Evolutionary conservation across 78 protist species (phyloP).

Genomic region (Dictyostelium capitatum): DNA sequence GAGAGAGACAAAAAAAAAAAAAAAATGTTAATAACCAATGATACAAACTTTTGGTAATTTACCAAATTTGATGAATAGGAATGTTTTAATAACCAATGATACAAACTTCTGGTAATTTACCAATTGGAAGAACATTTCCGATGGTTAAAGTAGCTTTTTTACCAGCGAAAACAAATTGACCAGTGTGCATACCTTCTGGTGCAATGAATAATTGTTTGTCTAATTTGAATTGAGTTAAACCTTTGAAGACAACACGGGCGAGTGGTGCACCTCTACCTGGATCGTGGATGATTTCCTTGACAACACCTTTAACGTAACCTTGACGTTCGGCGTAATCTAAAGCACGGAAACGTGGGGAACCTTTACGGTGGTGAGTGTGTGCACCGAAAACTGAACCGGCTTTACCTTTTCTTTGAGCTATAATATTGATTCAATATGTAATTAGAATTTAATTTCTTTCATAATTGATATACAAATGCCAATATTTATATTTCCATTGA

Average conservation of each 20-base stretch:
- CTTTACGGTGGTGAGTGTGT: slow-evolving; percentile 97
- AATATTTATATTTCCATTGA: background rate
- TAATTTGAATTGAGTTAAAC: slow-evolving; percentile 91
- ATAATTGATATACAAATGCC: too few relatives aligned
- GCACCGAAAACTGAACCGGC: slow-evolving; percentile 81
- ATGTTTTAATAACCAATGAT: too few relatives aligned
- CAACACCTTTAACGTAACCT: slow-evolving; percentile 96
- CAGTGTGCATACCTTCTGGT: slow-evolving; percentile 99
- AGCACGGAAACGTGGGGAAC: slow-evolving; percentile 95
- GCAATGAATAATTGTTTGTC: slow-evolving; percentile 95
- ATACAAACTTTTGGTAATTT: slow-evolving; percentile 97
- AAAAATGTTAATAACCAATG: too few relatives aligned
- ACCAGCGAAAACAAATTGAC: slow-evolving; percentile 99
- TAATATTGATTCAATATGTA: background rate
- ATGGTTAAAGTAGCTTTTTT: slow-evolving; percentile 95
- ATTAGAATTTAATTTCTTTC: too few relatives aligned
- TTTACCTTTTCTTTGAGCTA: slow-evolving; percentile 87
- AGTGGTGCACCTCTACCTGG: slow-evolving; percentile 99
- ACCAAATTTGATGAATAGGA: too few relatives aligned
- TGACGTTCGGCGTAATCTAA: slow-evolving; percentile 98
- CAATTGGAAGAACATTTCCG: slow-evolving; percentile 99
- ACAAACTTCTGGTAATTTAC: slow-evolving; percentile 96
- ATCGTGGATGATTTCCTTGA: slow-evolving; percentile 98
- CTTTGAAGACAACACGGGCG: slow-evolving; percentile 97
- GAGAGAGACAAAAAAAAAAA: too few relatives aligned